These are phyloP conservation scores for Cucurbita moschata DNA, from an alignment of 306 rosid genomes.

Conservation along the genomic window DNA sequence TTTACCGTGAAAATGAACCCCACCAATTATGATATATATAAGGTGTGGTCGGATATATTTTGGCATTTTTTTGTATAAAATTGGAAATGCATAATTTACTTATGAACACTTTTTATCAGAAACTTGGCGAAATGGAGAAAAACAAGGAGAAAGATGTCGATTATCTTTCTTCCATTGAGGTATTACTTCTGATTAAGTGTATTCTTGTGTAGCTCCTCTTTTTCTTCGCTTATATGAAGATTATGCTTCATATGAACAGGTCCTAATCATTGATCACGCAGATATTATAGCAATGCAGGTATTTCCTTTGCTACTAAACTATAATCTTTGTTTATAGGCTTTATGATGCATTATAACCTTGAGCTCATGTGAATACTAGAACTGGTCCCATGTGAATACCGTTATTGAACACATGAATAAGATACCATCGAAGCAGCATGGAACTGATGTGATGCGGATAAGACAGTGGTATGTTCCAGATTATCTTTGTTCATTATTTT, in stretches of 20 bases:
- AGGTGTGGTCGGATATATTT: too few relatives aligned
- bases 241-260: constrained; percentile 34
- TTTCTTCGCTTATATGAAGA: background rate
- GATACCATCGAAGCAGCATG: constrained; percentile 58
- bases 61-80: too few relatives aligned
- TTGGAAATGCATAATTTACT: background rate
- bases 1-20: background rate
- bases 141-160: constrained; percentile 80
- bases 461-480: constrained; percentile 48
- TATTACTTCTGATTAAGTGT: constrained; percentile 13
- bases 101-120: constrained; percentile 28
- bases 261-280: constrained; percentile 78
- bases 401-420: constrained; percentile 61
- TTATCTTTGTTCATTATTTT: background rate
- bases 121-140: constrained; percentile 49
- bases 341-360: background rate
- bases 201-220: background rate
- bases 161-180: constrained; percentile 94
- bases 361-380: constrained; percentile 23
- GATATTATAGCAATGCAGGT: constrained; percentile 96
- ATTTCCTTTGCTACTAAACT: constrained; percentile 10
- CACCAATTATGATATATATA: background rate
- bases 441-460: constrained; percentile 81
- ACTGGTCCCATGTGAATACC: constrained; percentile 59
- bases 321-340: constrained; percentile 9